A percentile compares a stretch with the other conserved stretches of the same genome.
These are phyloP conservation scores for Lasiodiplodia hormozganensis DNA, from an alignment of 2,329 filamentous ascomycete species.

Conservation along the genomic window DNA sequence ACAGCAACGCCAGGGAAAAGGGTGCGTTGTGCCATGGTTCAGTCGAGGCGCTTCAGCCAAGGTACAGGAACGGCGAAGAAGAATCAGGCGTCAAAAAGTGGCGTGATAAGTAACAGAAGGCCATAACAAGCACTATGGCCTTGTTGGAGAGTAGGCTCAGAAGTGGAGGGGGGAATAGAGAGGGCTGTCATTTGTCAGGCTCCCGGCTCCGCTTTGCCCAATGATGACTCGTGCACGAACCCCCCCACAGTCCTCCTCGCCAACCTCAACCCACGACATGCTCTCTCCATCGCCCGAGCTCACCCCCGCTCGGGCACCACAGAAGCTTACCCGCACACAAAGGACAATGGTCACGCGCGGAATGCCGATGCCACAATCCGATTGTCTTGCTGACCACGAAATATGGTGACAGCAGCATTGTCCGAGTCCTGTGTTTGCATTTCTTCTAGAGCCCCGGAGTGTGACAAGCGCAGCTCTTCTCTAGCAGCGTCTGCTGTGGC, in stretches of 20 bases:
- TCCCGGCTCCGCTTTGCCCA: neutral
- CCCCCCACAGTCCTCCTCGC: neutral
- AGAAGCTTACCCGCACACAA: neutral
- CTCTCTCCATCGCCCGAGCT: neutral
- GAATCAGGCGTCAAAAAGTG: neutral
- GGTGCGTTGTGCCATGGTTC: slow-evolving; percentile 1
- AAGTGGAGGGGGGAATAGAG: slow-evolving; percentile 13
- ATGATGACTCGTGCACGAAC: neutral
- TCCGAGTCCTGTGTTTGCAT: neutral
- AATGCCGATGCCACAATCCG: neutral
- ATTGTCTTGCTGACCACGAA: neutral
- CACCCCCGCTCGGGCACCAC: neutral
- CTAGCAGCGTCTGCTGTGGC: no score
- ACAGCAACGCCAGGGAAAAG: slow-evolving; percentile 41
- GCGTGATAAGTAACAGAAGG: neutral
- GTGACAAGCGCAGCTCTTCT: no score
- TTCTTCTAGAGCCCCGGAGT: no score
- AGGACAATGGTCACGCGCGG: neutral
- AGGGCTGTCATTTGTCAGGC: neutral
- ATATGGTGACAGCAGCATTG: neutral
- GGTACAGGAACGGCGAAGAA: neutral
- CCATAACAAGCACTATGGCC: neutral
- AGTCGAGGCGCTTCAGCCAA: neutral
- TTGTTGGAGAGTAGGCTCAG: neutral
- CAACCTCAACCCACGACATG: no score